phyloP scores from a whole-genome alignment of 768 basidiomycete genomes.

The Chlorophyllum brunneum region DNA sequence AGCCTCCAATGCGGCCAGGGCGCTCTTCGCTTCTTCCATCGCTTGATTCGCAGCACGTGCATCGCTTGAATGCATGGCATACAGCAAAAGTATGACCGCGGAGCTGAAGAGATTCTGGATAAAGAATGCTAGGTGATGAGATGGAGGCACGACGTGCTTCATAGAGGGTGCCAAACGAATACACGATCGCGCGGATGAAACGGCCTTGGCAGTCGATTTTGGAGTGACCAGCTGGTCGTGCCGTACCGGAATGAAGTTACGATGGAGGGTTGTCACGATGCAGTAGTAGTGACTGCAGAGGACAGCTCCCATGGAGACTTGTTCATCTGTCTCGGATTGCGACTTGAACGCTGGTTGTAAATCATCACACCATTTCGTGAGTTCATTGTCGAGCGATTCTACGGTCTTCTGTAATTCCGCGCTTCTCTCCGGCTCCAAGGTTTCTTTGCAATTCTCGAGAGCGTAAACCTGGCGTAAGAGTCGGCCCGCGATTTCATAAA shows the following conservation, averaged over 20 bases:
- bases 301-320: slow-evolving; percentile 82
- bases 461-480: slow-evolving; percentile 83
- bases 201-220: slow-evolving; percentile 75
- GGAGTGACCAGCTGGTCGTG: slow-evolving; percentile 65
- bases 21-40: slow-evolving; percentile 79
- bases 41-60: slow-evolving; percentile 60
- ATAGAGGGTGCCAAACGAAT: slow-evolving; percentile 83
- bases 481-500: slow-evolving; percentile 83
- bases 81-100: slow-evolving; percentile 79
- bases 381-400: slow-evolving; percentile 70
- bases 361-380: slow-evolving; percentile 81
- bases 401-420: slow-evolving; percentile 75
- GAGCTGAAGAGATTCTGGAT: slow-evolving; percentile 89
- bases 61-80: slow-evolving; percentile 81
- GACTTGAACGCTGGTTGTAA: slow-evolving; percentile 75
- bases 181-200: slow-evolving; percentile 80
- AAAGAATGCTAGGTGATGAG: slow-evolving; percentile 85
- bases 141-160: slow-evolving; percentile 78
- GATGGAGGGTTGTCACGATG: slow-evolving; percentile 80
- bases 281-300: slow-evolving; percentile 90
- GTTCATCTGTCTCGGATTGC: slow-evolving; percentile 66
- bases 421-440: slow-evolving; percentile 69
- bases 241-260: slow-evolving; percentile 80
- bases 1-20: slow-evolving; percentile 64
- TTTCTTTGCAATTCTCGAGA: slow-evolving; percentile 71